These are phyloP conservation scores for Grigorovia jiainica DNA, from an alignment of 805 yeast species.

Conservation along the genomic window DNA sequence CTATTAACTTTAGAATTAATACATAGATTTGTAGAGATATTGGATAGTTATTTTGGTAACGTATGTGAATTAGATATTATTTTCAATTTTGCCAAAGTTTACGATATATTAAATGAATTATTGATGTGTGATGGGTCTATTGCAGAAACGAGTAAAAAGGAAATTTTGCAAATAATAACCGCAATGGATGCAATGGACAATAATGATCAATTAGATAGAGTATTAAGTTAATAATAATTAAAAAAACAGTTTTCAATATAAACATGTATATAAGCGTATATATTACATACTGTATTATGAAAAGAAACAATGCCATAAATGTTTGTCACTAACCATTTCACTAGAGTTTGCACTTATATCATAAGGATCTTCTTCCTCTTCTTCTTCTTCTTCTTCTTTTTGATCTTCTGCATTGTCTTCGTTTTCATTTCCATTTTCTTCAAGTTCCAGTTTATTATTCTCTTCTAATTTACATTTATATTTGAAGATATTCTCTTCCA, in stretches of 20 bases:
- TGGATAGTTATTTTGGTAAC: conserved; percentile 92
- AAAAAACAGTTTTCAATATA: too few species aligned
- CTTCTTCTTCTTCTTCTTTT: conserved; percentile 3
- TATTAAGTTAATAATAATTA: conserved; percentile 24
- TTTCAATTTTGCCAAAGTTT: conserved; percentile 90
- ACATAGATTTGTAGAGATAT: conserved; percentile 90
- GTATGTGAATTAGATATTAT: conserved; percentile 96
- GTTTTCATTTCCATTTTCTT: conserved; percentile 2
- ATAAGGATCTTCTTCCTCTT: conserved; percentile 16
- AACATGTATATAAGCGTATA: not conserved
- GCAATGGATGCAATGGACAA: conserved; percentile 84
- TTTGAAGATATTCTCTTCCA: conserved; percentile 74
- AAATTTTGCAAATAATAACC: conserved; percentile 63
- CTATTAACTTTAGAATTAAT: conserved; percentile 74
- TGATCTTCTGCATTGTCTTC: not conserved
- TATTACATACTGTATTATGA: not conserved
- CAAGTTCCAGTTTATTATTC: conserved; percentile 6
- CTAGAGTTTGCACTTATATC: conserved; percentile 21
- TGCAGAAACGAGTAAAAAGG: conserved; percentile 74
- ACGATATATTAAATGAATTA: conserved; percentile 83
- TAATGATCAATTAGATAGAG: conserved; percentile 51
- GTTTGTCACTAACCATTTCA: conserved; percentile 22
- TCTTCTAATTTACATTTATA: conserved; percentile 24
- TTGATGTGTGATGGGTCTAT: conserved; percentile 74
- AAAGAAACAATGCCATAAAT: conserved; percentile 27